Evolutionary conservation across 1,284 basidiomycete species (phyloP).

Genomic region (Leccinum ponderosum): DNA sequence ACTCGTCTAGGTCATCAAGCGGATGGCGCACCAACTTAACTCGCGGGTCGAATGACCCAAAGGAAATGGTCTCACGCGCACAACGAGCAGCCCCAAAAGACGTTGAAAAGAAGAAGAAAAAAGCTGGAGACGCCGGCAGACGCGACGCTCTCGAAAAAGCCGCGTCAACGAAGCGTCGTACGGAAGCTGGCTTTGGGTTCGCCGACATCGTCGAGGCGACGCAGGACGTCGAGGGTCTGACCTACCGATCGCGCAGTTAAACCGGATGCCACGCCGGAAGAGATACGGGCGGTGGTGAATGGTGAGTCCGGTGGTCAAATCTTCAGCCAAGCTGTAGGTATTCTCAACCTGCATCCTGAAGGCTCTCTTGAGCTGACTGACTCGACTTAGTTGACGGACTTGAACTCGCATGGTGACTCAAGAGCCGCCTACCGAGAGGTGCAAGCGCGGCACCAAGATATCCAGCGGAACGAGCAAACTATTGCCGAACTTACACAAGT

Average conservation of each 20-base stretch:
- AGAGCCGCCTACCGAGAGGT: too few species aligned
- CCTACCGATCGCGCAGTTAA: constrained; percentile 80
- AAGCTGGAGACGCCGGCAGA: constrained; percentile 46
- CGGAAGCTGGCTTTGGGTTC: constrained; percentile 68
- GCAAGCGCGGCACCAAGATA: too few species aligned
- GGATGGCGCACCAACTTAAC: constrained; percentile 92
- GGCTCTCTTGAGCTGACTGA: too few species aligned
- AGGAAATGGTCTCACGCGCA: constrained; percentile 94
- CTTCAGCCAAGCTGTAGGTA: too few species aligned
- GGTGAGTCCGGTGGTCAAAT: too few species aligned
- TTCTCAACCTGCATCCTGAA: too few species aligned
- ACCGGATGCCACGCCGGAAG: too few species aligned
- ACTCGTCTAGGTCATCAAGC: constrained; percentile 63
- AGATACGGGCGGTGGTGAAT: too few species aligned
- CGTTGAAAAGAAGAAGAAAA: constrained; percentile 95
- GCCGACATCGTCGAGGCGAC: constrained; percentile 93
- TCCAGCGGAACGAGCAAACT: too few species aligned
- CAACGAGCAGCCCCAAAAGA: constrained; percentile 85
- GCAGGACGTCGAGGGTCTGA: constrained; percentile 89
- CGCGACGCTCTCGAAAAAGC: constrained; percentile 60
- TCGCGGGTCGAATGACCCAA: constrained; percentile 90
- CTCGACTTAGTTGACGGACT: too few species aligned
- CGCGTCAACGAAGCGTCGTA: constrained; percentile 50
- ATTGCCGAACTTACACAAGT: too few species aligned
- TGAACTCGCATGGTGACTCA: too few species aligned